Evolutionary conservation across 768 basidiomycete species (phyloP), one percentile per base, ranked within the genome.

Genomic region (Pulveroboletus ravenelii): DNA sequence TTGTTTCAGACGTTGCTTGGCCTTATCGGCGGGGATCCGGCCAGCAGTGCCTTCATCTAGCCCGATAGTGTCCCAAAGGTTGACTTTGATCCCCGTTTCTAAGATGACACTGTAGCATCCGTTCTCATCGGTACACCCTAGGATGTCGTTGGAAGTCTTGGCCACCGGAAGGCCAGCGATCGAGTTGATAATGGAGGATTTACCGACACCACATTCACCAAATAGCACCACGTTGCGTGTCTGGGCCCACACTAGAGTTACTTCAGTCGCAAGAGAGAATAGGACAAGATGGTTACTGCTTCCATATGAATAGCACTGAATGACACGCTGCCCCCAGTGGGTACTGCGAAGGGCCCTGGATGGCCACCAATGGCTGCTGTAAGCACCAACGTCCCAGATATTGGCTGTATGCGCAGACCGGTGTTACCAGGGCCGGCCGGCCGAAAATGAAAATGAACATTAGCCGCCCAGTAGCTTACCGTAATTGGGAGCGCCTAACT

Each of bases 101-200:
- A 63, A 56, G 3, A 47, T 14, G 44, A 52, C 50, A 1, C 20
- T 32, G 48, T 71, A 65, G 1, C 40, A 18, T 1, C 29, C 41
- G 43, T 63, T 58, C 13, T 54, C 34, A 29, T 62, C 59, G 1
- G 71, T 72, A 41, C 63, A 65, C 25, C 67, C 69, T 0, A 52
- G 29, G 7, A 63, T 63, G 13, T 57, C 55, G 43, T 63, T 68
- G 14, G 68, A 69, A 15, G 61, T 61, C 1, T 40, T 46, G 8
- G 71, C 72, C 9, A 54, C 41, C 0, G 61, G 45, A 3, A 40
- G 17, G 25, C 64, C 66, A 6, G 53, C 49, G 38, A 75, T 45
- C 58, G 68, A 57, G 48, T 75, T 76, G 50, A 74, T 61, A 47
- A 72, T 55, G 14, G 70, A 72, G 25, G 73, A 74, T 57, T 76